phyloP scores from a whole-genome alignment of 2,329 filamentous ascomycete species.

The Zymoseptoria pseudotritici region DNA sequence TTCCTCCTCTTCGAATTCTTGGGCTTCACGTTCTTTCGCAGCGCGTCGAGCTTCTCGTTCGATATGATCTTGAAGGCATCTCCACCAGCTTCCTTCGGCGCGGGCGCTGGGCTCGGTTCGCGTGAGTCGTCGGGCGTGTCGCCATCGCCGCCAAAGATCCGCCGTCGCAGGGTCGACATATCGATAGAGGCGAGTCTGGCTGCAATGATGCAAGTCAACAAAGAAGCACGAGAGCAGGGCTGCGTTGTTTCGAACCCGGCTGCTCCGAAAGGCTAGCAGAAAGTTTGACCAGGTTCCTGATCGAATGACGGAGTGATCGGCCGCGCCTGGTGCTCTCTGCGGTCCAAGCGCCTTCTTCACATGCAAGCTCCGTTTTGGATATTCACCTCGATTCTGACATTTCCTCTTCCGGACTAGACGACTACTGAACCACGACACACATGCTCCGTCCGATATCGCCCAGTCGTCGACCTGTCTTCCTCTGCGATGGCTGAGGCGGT shows the following conservation, averaged over 20 bases:
- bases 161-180: slow-evolving; percentile 29
- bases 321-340: no score
- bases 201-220: not conserved
- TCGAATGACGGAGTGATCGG: not conserved
- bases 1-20: slow-evolving; percentile 58
- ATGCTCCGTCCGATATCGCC: not conserved
- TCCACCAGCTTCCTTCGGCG: slow-evolving; percentile 24
- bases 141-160: slow-evolving; percentile 29
- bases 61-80: slow-evolving; percentile 46
- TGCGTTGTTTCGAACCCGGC: not conserved
- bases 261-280: not conserved
- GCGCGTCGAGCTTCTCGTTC: slow-evolving; percentile 41
- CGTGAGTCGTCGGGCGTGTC: slow-evolving; percentile 31
- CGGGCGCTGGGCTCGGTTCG: slow-evolving; percentile 34
- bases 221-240: not conserved
- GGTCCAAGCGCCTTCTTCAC: not conserved
- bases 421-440: not conserved
- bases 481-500: slow-evolving; percentile 6
- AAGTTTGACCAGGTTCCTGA: not conserved
- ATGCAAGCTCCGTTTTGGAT: not conserved
- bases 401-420: not conserved
- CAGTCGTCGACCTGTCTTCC: not conserved
- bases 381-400: not conserved
- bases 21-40: slow-evolving; percentile 31
- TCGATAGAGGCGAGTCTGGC: not conserved